A percentile compares a stretch with the other conserved stretches of the same genome.
These are phyloP conservation scores for Isabelozyma heimii DNA, from an alignment of 805 yeast genomes.

Conservation along the genomic window DNA sequence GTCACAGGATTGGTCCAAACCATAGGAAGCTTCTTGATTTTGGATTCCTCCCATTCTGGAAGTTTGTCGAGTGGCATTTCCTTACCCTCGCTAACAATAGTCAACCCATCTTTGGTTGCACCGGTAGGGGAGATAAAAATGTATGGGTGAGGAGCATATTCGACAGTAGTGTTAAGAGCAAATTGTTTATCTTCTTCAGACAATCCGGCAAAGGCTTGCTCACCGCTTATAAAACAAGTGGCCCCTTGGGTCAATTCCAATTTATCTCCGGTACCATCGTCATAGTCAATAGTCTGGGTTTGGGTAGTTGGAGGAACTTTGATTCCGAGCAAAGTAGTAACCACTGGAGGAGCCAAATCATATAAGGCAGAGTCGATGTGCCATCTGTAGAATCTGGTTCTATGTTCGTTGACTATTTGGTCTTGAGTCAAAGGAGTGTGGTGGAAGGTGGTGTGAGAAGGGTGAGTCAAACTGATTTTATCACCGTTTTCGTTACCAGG, in stretches of 20 bases:
- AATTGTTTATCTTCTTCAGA: conserved; percentile 68
- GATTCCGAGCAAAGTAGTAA: conserved; percentile 80
- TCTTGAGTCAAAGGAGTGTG: conserved; percentile 60
- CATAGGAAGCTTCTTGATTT: conserved; percentile 75
- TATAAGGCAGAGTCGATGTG: conserved; percentile 90
- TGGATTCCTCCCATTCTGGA: conserved; percentile 80
- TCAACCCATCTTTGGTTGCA: conserved; percentile 83
- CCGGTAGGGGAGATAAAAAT: conserved; percentile 76
- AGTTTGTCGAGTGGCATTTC: conserved; percentile 65
- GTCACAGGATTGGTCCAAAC: conserved; percentile 94
- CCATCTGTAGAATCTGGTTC: conserved; percentile 89
- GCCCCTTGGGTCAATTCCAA: conserved; percentile 78
- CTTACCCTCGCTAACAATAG: conserved; percentile 79
- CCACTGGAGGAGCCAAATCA: conserved; percentile 81
- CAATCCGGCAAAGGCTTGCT: conserved; percentile 65
- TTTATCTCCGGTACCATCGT: conserved; percentile 52
- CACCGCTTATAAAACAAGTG: conserved; percentile 87
- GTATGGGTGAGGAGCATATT: conserved; percentile 91
- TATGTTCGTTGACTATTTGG: conserved; percentile 54
- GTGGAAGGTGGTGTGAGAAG: conserved; percentile 82
- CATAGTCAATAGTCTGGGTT: conserved; percentile 64
- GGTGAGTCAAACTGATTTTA: conserved; percentile 67
- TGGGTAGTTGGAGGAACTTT: conserved; percentile 71
- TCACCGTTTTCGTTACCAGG: conserved; percentile 63
- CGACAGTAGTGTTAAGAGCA: conserved; percentile 76